phyloP scores from a whole-genome alignment of 208 protist genomes.

The Acanthamoeba healyi region DNA sequence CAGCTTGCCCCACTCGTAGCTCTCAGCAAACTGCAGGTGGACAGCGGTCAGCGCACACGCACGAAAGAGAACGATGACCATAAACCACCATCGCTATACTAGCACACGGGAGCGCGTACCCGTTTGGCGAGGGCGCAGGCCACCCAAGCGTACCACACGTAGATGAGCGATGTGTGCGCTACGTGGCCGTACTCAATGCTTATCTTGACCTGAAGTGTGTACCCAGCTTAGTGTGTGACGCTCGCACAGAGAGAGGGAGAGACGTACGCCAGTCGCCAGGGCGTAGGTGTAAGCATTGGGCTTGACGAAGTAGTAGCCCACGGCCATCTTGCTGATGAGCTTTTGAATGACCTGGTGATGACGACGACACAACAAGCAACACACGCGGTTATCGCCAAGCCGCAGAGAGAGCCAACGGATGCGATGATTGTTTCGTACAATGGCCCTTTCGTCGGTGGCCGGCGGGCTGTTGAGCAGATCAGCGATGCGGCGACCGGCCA shows the following conservation, averaged over 20 bases:
- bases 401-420: neutral
- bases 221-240: too few species aligned
- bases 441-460: slow-evolving; percentile 28
- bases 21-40: neutral
- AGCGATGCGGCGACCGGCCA: neutral
- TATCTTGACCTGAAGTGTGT: slow-evolving; percentile 11
- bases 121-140: slow-evolving; percentile 19
- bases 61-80: too few species aligned
- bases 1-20: slow-evolving; percentile 68
- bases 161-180: slow-evolving; percentile 10
- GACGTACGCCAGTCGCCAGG: neutral
- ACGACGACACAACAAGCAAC: neutral
- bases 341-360: slow-evolving; percentile 10
- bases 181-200: slow-evolving; percentile 50
- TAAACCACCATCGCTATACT: too few species aligned
- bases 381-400: too few species aligned
- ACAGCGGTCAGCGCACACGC: neutral
- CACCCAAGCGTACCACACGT: slow-evolving; percentile 60
- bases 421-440: neutral
- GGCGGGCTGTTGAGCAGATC: slow-evolving; percentile 34
- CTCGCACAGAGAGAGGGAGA: neutral
- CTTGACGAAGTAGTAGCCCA: slow-evolving; percentile 57
- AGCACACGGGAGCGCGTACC: neutral
- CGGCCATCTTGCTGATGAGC: slow-evolving; percentile 59
- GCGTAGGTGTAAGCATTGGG: slow-evolving; percentile 29